Evolutionary conservation across 257 asterid genomes (phyloP), one percentile per base, ranked within the genome.

Genomic region (Gynochthodes officinalis): DNA sequence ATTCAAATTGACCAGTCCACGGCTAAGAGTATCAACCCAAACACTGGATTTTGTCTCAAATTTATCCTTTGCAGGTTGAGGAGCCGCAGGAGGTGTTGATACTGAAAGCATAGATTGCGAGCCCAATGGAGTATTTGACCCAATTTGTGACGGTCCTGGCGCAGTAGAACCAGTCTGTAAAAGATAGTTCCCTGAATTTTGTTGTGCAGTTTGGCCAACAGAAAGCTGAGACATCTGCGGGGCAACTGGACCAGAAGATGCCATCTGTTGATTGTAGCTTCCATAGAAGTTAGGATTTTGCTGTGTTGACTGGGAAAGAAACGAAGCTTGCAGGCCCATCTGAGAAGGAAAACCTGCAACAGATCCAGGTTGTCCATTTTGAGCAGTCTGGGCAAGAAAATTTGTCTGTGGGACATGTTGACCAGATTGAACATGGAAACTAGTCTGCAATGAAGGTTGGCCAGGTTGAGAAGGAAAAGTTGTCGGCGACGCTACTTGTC

Each of bases 21-120:
- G 97, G 81, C 89, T 92, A 81, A 95, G 87, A 57, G 99, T 92
- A 84, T 95, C 99, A 0, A 97, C 87, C 99, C 99, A 95, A 72
- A 95, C 90, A n/a, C 97, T 84, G 67, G 99, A 95, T 80, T 95
- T 95, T 13, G 97, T 90, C 86, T 92, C 95, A 64, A 95, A 95
- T 87, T 91, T 94, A 76, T 89, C 92, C 19, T 84, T 80, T 39
- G 90, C 78, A 69, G 89, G 80, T 70, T 82, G 92, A 73, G 89
- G 72, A 78, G 77, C 89, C 44, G 74, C 59, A 75, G 87, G 75
- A 73, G 86, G 75, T 12, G 84, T 64, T 55, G 90, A 85, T 77
- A 85, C 62, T 73, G 89, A 77, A 66, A 71, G 73, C 48, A 33
- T 28, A 27, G 84, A 37, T 32, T 75, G 84, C 19, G 86, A 77